A percentile compares a stretch with the other conserved stretches of the same genome.
Evolutionary conservation across 225 moss, liverwort and hornwort species (phyloP).

Genomic region (Anthoceros angustus): DNA sequence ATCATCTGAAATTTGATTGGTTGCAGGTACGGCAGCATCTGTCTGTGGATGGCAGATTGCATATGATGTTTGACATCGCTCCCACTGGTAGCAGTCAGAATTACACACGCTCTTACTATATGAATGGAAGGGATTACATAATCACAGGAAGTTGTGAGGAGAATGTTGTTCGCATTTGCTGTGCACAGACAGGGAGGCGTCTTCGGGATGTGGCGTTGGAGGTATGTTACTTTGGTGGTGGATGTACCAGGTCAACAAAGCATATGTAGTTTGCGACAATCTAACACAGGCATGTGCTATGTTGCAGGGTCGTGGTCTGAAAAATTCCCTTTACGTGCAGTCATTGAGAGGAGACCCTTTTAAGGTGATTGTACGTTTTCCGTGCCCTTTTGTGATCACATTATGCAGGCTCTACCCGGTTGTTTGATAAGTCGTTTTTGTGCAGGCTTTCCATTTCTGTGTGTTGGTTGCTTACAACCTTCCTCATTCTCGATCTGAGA

Average conservation of each 20-base stretch:
- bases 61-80: conserved; percentile 52
- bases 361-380: conserved; percentile 28
- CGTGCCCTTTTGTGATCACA: not conserved
- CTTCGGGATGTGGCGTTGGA: conserved; percentile 55
- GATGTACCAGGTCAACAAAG: not conserved
- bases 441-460: conserved; percentile 70
- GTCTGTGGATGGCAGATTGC: conserved; percentile 66
- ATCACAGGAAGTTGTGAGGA: conserved; percentile 82
- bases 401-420: not conserved
- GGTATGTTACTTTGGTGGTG: conserved; percentile 14
- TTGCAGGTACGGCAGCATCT: conserved; percentile 59
- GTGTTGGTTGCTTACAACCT: conserved; percentile 70
- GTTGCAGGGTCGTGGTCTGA: conserved; percentile 54
- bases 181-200: conserved; percentile 71
- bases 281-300: not conserved
- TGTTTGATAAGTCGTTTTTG: not conserved
- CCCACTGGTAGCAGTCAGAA: conserved; percentile 44
- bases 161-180: conserved; percentile 63
- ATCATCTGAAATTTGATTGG: not conserved
- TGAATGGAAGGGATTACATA: conserved; percentile 72
- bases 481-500: conserved; percentile 60
- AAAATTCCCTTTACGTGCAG: conserved; percentile 54
- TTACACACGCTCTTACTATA: conserved; percentile 69
- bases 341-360: conserved; percentile 73
- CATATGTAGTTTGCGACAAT: not conserved